Conservation (phyloP, 352 stramenopile species). For the Globisporangium rhizosaccharum region DNA sequence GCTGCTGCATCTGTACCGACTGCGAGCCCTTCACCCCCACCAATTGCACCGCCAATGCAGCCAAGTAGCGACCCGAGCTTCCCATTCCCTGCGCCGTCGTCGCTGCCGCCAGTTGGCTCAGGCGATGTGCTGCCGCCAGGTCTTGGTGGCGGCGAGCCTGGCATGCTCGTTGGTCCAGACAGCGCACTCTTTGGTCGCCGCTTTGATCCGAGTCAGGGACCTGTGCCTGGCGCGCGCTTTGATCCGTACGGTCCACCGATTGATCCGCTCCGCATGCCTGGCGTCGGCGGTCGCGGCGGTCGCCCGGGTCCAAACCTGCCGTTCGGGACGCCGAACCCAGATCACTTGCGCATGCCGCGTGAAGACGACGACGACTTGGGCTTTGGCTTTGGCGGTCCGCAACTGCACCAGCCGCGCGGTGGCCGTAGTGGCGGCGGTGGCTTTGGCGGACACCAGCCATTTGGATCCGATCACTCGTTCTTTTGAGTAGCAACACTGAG, state of each 20-base stretch:
- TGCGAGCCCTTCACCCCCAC: slow-evolving; percentile 2
- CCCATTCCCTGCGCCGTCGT: slow-evolving; percentile 2
- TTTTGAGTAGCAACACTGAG: slow-evolving; percentile 18
- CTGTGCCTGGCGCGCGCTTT: slow-evolving; percentile 71
- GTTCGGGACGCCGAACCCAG: slow-evolving; percentile 72
- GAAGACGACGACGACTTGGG: slow-evolving; percentile 50
- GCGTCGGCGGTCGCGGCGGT: slow-evolving; percentile 27
- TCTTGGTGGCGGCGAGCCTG: slow-evolving; percentile 53
- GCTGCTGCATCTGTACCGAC: slow-evolving; percentile 4
- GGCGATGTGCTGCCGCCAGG: slow-evolving; percentile 61
- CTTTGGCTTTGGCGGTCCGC: slow-evolving; percentile 31
- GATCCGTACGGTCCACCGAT: slow-evolving; percentile 73
- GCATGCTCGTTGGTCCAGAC: slow-evolving; percentile 70
- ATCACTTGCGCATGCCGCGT: slow-evolving; percentile 74
- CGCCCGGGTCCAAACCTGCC: slow-evolving; percentile 47
- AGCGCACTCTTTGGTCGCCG: slow-evolving; percentile 68
- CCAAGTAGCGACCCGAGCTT: slow-evolving; percentile 2
- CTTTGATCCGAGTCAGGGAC: slow-evolving; percentile 45
- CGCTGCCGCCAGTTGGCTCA: slow-evolving; percentile 30
- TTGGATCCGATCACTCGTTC: slow-evolving; percentile 64
- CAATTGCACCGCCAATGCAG: not conserved
- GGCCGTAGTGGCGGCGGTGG: slow-evolving; percentile 22
- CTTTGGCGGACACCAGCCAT: slow-evolving; percentile 35
- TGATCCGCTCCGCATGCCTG: slow-evolving; percentile 42
- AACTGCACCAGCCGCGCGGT: slow-evolving; percentile 15